Evolutionary conservation across 2,329 filamentous ascomycete genomes (phyloP).

Genomic region (Balansia obtecta): DNA sequence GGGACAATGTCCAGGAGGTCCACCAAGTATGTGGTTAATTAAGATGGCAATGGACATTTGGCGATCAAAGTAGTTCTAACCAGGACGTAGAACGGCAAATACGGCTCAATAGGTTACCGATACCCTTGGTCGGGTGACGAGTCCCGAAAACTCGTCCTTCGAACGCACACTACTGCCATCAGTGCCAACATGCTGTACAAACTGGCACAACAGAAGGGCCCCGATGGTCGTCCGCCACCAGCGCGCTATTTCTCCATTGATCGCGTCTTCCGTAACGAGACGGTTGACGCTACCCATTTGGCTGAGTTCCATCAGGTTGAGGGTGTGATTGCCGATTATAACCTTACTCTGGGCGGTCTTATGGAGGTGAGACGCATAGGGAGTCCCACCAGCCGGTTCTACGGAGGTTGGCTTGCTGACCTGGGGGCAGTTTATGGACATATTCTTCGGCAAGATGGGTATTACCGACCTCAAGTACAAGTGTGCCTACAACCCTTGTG

Average conservation of each 20-base stretch:
- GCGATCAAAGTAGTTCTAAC: background rate
- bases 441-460: conserved; percentile 95
- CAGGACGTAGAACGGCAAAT: conserved; percentile 55
- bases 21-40: conserved; percentile 42
- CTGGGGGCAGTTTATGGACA: conserved; percentile 59
- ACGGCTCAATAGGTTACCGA: conserved; percentile 89
- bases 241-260: conserved; percentile 99
- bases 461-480: conserved; percentile 82
- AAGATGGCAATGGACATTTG: background rate
- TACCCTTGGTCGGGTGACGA: conserved; percentile 90
- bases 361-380: conserved; percentile 40
- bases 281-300: conserved; percentile 90
- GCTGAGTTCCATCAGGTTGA: conserved; percentile 98
- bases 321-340: conserved; percentile 95
- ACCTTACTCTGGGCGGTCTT: conserved; percentile 78
- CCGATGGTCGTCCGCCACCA: conserved; percentile 49
- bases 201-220: conserved; percentile 69
- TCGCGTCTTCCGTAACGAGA: conserved; percentile 95
- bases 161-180: conserved; percentile 91
- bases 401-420: background rate
- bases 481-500: conserved; percentile 45
- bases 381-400: background rate
- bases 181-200: conserved; percentile 86
- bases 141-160: conserved; percentile 70
- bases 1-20: conserved; percentile 73